Evolutionary conservation across 176 grass and related monocot genomes (phyloP), one percentile per base, ranked within the genome.

Genomic region (Calamus simplicifolius): DNA sequence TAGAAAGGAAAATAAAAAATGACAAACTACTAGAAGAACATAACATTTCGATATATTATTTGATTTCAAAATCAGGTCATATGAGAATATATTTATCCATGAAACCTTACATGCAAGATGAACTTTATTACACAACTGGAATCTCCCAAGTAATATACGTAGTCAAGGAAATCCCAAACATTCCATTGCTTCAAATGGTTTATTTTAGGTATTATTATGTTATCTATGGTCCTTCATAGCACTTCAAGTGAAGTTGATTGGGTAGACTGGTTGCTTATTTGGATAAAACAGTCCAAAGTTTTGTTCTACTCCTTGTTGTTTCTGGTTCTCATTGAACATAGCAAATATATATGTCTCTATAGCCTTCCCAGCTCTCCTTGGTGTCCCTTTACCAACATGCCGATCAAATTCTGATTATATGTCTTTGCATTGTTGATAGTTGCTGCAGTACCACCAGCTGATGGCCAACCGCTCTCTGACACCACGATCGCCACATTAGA

Each of bases 381-480:
- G 89, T 16, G 84, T 95, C 16, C 89, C 89, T 3, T 59, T 15
- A 3, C 67, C 8, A 1, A 88, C 81, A n/a, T 95, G 81, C 43
- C 51, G 27, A 95, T 82, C 66, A 89, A 50, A 7, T 77, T 77
- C 61, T 95, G 85, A 67, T 89, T 95, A 62, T 89, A 95, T 1
- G 35, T 59, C 53, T 19, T 48, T 5, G 89, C 89, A 64, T 89
- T 95, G 8, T 19, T 55, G 16, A 10, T 14, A 0, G 75, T 74
- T 1, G 89, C 75, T 3, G 49, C 72, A 3, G 28, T 67, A 10
- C 82, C 82, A 14, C 73, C 73, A 17, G 53, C 77, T 5, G 85
- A 86, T 19, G 89, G 89, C 89, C 89, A 95, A 21, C 82, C 90
- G 25, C 73, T 83, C 82, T 86, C 82, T 0, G 90, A 89, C 64